Conservation (phyloP, 2,329 filamentous ascomycete species). For the Beauveria pseudobassiana region DNA sequence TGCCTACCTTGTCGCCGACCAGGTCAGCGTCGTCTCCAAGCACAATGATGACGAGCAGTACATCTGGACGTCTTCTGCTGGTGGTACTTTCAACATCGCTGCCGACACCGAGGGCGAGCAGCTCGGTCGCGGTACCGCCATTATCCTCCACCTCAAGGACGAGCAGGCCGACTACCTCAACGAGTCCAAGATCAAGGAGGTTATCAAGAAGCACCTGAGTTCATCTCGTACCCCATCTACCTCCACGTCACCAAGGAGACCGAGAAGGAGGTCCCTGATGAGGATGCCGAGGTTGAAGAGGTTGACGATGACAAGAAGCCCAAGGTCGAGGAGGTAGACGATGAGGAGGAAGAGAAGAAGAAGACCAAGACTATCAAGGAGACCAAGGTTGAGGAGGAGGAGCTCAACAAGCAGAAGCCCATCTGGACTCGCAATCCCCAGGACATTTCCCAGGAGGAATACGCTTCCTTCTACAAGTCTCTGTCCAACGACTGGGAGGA, state of each 20-base stretch:
- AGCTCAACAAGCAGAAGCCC: conserved; percentile 99
- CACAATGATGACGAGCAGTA: conserved; percentile 99
- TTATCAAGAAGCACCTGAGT: conserved; percentile 99
- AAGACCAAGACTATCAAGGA: conserved; percentile 99
- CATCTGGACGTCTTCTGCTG: conserved; percentile 96
- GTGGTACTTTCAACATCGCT: conserved; percentile 91
- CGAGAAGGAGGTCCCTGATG: conserved; percentile 96
- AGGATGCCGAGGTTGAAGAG: conserved; percentile 68
- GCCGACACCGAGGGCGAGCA: conserved; percentile 86
- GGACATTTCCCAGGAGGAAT: conserved; percentile 94
- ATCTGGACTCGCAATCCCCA: conserved; percentile 99
- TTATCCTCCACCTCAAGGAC: conserved; percentile 98
- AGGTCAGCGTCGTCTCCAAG: conserved; percentile 92
- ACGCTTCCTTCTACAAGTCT: conserved; percentile 99
- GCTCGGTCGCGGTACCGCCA: conserved; percentile 92
- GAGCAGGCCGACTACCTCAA: conserved; percentile 98
- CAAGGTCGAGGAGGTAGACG: conserved; percentile 88
- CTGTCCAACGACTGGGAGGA: conserved; percentile 99
- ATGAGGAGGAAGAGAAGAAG: conserved; percentile 75
- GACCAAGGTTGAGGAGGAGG: conserved; percentile 96
- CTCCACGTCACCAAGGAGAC: conserved; percentile 99
- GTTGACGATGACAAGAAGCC: conserved; percentile 88
- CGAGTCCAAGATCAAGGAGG: conserved; percentile 99
- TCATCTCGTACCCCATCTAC: conserved; percentile 99
- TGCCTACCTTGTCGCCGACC: conserved; percentile 97